Evolutionary conservation across 371 early-diverging fungal species (phyloP), one percentile per base, ranked within the genome.

Genomic region (Mortierella sp.): DNA sequence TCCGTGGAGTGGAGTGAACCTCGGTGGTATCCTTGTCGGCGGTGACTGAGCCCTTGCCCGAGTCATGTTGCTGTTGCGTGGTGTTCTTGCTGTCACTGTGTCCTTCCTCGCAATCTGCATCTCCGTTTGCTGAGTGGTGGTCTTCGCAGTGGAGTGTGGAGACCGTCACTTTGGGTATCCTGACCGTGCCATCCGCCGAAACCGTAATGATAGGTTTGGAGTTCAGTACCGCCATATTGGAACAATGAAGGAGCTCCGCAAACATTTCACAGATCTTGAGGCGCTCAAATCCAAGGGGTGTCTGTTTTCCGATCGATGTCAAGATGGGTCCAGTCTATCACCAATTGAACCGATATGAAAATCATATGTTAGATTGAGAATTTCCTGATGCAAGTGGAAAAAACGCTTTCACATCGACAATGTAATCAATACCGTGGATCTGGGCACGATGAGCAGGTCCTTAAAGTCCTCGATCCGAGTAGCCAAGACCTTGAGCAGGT

Each of bases 211-310:
- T 82, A 16, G 79, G 66, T 61, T 67, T 48, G 50, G 79, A 66
- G 85, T 94, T 94, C 29, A 94, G 83, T 7, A 89, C 89, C 14
- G 91, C 90, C 95, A 95, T 94, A 75, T 93, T 95, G 66, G 96
- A 94, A 74, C 94, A 94, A 79, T 95, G 96, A 41, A 98, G 85
- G 39, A 98, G 79, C 85, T 98, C 99, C 4, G 99, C 99, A 90
- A 97, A 96, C 68, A 98, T 91, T 87, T 98, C 99, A 82, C 97
- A 97, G 11, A 96, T 94, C 77, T 95, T 95, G 58, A 98, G 88
- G 7, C 98, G 89, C 85, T 97, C 98, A 76, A 96, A 95, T 8
- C 99, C 99, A 45, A 98, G 89, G 8, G 98, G 97, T 26, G 83
- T 87, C 44, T 90, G 88, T 55, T 88, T 87, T 14, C 95, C 94